These are phyloP conservation scores for Kodamaea alishanica DNA, from an alignment of 1,139 yeast genomes.

Conservation along the genomic window DNA sequence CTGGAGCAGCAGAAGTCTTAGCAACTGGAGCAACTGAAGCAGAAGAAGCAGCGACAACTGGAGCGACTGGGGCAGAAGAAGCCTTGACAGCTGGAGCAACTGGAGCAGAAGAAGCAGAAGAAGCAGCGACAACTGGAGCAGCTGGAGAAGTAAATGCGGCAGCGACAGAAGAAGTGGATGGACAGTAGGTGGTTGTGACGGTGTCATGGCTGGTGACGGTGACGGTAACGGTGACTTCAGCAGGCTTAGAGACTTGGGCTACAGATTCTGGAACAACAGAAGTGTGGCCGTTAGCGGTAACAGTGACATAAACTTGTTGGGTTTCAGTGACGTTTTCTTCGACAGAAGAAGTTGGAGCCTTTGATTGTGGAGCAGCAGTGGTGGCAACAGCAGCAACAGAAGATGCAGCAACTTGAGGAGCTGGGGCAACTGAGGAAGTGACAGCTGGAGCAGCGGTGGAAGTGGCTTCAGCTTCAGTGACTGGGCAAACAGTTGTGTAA, in stretches of 20 bases:
- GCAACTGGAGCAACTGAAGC: conserved; percentile 7
- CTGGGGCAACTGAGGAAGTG: conserved; percentile 7
- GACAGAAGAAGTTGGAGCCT: conserved; percentile 3
- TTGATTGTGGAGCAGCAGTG: conserved; percentile 3
- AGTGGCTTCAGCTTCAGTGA: conserved; percentile 8
- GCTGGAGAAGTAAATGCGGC: too few species aligned
- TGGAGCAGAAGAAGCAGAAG: conserved; percentile 1
- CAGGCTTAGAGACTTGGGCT: not conserved
- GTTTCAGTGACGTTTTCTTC: conserved; percentile 4
- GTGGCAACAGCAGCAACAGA: conserved; percentile 3
- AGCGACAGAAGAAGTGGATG: conserved; percentile 8
- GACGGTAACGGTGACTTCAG: conserved; percentile 10
- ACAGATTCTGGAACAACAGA: conserved; percentile 1
- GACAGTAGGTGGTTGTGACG: conserved; percentile 13
- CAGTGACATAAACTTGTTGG: conserved; percentile 3
- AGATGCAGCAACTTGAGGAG: conserved; percentile 7
- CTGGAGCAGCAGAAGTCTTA: conserved; percentile 8
- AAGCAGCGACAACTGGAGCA: too few species aligned
- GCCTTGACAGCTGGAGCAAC: conserved; percentile 12
- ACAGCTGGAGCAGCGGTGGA: conserved; percentile 7
- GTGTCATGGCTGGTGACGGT: conserved; percentile 8
- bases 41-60: conserved; percentile 8
- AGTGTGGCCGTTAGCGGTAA: conserved; percentile 1
- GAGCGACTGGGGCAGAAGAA: conserved; percentile 10
- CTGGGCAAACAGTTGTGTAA: conserved; percentile 23